Conservation (phyloP, 1,284 basidiomycete species). For the Ganoderma leucocontextum region DNA sequence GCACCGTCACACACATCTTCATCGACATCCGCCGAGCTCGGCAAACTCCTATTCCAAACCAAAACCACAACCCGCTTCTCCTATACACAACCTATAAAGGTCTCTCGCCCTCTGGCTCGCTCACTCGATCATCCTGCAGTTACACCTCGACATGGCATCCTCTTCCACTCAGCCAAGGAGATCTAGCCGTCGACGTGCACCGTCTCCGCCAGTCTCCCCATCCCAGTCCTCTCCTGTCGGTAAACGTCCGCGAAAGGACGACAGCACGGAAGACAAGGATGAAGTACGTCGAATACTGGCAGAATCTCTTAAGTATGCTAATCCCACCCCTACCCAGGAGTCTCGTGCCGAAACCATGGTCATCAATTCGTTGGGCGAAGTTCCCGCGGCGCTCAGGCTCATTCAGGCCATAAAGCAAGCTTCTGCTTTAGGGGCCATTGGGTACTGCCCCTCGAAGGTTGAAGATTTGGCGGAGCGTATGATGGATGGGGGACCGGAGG, state of each 20-base stretch:
- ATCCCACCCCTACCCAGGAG: background rate
- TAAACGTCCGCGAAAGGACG: background rate
- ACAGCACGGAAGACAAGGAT: background rate
- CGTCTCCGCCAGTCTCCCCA: background rate
- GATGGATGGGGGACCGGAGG: no score
- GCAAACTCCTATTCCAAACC: background rate
- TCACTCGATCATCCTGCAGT: background rate
- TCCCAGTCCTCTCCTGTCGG: background rate
- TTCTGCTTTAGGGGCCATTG: background rate
- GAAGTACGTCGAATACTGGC: background rate
- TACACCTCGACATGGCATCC: background rate
- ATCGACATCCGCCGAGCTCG: background rate
- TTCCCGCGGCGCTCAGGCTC: slow-evolving; percentile 3
- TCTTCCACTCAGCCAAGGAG: background rate
- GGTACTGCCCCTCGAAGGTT: slow-evolving; percentile 7
- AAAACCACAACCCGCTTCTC: background rate
- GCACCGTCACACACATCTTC: background rate
- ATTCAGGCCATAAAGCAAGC: slow-evolving; percentile 3
- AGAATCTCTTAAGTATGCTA: background rate
- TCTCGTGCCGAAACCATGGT: background rate
- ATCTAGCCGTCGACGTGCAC: background rate
- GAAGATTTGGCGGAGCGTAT: background rate
- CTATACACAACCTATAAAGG: background rate
- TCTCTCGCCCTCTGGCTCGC: background rate
- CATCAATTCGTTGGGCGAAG: background rate